These are phyloP conservation scores for Aureobasidium sp. DNA, from an alignment of 2,329 filamentous ascomycete species.

Conservation along the genomic window DNA sequence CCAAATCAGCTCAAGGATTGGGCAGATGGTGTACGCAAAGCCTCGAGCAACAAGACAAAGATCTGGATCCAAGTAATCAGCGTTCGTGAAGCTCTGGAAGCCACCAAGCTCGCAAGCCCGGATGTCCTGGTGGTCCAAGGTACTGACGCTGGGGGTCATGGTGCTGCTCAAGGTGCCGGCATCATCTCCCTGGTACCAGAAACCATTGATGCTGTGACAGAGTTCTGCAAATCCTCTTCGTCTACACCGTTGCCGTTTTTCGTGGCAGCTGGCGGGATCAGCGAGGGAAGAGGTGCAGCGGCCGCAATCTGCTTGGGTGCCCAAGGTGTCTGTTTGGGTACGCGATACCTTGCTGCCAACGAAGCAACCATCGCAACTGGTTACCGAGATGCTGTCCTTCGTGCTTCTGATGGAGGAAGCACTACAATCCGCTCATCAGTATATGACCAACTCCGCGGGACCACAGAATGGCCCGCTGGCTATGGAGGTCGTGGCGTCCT, in stretches of 20 bases:
- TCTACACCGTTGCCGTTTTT: constrained; percentile 26
- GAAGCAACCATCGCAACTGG: constrained; percentile 41
- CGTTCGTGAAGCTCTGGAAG: constrained; percentile 47
- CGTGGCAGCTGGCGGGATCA: constrained; percentile 51
- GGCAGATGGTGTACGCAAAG: constrained; percentile 26
- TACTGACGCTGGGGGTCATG: constrained; percentile 58
- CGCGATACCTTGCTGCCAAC: constrained; percentile 50
- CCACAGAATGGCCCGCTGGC: constrained; percentile 48
- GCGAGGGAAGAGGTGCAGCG: constrained; percentile 46
- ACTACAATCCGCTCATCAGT: constrained; percentile 44
- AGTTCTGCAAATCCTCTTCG: constrained; percentile 18
- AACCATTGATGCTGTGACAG: constrained; percentile 40
- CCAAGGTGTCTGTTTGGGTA: constrained; percentile 53
- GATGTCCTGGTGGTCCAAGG: constrained; percentile 58
- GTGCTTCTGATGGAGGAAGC: constrained; percentile 44
- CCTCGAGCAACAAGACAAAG: constrained; percentile 31
- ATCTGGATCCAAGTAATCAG: constrained; percentile 58
- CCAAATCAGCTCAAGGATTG: constrained; percentile 32
- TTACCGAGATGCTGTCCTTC: constrained; percentile 41
- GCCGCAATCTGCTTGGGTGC: constrained; percentile 48
- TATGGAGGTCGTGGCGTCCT: constrained; percentile 53
- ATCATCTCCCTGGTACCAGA: constrained; percentile 54
- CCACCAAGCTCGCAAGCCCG: constrained; percentile 38
- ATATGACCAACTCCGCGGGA: constrained; percentile 49
- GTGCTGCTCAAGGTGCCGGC: constrained; percentile 48